phyloP scores from a whole-genome alignment of 805 yeast genomes.

The Saccharomycopsis fermentans region DNA sequence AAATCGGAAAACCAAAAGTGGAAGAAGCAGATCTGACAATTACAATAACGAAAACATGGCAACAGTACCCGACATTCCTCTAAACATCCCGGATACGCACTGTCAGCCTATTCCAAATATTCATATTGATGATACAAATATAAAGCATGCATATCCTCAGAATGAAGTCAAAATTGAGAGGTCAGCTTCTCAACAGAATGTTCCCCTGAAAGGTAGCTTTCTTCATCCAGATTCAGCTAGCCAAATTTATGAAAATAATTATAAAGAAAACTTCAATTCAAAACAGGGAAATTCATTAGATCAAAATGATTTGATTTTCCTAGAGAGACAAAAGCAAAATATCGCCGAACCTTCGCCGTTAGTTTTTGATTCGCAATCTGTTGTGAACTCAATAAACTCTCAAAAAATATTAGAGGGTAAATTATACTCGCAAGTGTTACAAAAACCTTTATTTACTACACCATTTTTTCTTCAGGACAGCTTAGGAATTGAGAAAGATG shows the following conservation, averaged over 20 bases:
- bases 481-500: conserved; percentile 12
- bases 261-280: too few relatives aligned
- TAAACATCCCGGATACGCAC: not conserved
- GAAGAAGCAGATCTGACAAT: not conserved
- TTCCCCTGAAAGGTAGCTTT: too few relatives aligned
- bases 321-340: not conserved
- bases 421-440: conserved; percentile 14
- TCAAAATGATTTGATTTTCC: not conserved
- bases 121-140: not conserved
- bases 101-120: not conserved
- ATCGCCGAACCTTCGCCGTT: not conserved
- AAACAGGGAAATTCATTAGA: not conserved
- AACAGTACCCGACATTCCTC: not conserved
- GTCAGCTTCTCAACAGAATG: too few relatives aligned
- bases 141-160: not conserved
- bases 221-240: too few relatives aligned
- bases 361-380: not conserved
- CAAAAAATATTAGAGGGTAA: conserved; percentile 11
- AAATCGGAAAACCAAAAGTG: not conserved
- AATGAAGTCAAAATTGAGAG: too few relatives aligned
- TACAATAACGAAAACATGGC: not conserved
- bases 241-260: too few relatives aligned
- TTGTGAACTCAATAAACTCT: conserved; percentile 2
- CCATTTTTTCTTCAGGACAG: conserved; percentile 13
- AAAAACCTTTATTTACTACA: conserved; percentile 10